These are phyloP conservation scores for Saccharomycopsis oosterbeekiorum DNA, from an alignment of 805 yeast genomes.

Conservation along the genomic window DNA sequence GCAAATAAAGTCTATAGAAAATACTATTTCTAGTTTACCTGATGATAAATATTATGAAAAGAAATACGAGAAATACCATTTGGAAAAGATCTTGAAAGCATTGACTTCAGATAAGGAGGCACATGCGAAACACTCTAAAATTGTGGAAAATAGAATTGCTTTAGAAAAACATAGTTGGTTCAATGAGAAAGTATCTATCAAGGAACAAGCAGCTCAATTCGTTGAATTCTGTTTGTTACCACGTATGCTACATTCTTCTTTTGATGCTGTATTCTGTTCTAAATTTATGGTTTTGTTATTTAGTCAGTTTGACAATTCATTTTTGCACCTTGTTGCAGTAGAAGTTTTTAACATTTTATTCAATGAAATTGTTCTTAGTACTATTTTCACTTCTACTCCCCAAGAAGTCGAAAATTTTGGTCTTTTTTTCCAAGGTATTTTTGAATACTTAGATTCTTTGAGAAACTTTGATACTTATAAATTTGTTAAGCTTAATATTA, in stretches of 20 bases:
- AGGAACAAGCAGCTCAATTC: conserved; percentile 28
- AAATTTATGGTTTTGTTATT: conserved; percentile 49
- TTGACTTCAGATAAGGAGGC: not conserved
- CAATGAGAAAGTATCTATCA: conserved; percentile 12
- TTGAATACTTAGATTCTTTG: conserved; percentile 36
- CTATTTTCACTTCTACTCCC: conserved; percentile 62
- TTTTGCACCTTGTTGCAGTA: conserved; percentile 23
- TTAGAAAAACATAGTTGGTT: conserved; percentile 34
- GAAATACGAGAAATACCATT: conserved; percentile 12
- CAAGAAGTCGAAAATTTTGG: conserved; percentile 79
- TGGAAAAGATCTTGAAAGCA: not conserved
- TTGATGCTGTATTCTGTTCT: conserved; percentile 68
- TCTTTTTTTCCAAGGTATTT: conserved; percentile 50
- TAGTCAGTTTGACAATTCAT: conserved; percentile 30
- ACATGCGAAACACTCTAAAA: conserved; percentile 26
- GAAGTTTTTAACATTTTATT: conserved; percentile 39
- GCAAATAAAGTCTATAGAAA: conserved; percentile 23
- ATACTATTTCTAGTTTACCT: conserved; percentile 16
- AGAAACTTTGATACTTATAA: conserved; percentile 26
- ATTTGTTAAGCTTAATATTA: conserved; percentile 18
- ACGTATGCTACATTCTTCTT: conserved; percentile 65
- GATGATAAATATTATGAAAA: conserved; percentile 37
- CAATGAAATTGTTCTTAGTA: conserved; percentile 36
- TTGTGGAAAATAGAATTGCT: conserved; percentile 24
- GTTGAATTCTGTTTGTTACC: conserved; percentile 65